phyloP scores from a whole-genome alignment of 2,329 filamentous ascomycete species.

The Trematosphaeria pertusa region DNA sequence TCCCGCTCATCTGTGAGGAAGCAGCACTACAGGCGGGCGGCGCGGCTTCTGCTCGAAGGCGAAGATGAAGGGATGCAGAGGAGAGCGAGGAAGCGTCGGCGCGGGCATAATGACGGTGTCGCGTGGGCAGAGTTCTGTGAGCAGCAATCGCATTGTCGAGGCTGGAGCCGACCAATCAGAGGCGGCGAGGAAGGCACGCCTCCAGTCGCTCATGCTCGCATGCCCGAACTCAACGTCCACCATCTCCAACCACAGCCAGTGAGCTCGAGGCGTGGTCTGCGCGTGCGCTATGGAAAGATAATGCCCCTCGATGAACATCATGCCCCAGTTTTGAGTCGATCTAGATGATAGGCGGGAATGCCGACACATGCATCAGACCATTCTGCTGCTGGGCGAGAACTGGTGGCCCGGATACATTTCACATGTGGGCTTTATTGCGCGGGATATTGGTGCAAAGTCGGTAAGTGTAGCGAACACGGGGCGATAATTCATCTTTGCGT shows the following conservation, averaged over 20 bases:
- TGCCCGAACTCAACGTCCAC: conserved; percentile 1
- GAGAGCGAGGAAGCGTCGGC: background rate
- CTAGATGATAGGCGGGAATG: conserved; percentile 1
- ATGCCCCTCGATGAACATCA: conserved; percentile 10
- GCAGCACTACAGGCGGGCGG: conserved; percentile 2
- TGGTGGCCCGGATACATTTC: no score
- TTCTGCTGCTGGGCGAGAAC: background rate
- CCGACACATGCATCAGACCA: background rate
- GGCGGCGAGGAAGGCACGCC: background rate
- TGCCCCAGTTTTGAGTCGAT: background rate
- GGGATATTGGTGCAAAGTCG: background rate
- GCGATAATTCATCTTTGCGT: background rate
- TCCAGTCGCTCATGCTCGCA: no score
- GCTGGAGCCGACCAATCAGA: background rate
- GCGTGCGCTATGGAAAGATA: conserved; percentile 8
- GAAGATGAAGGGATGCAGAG: conserved; percentile 6
- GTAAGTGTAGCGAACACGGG: background rate
- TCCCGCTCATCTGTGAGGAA: conserved; percentile 22
- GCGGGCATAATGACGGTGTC: conserved; percentile 11
- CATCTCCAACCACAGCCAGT: conserved; percentile 5
- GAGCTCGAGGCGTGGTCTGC: conserved; percentile 5
- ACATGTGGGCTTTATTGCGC: conserved; percentile 1
- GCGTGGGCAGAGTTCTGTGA: conserved; percentile 8
- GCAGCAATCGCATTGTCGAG: background rate
- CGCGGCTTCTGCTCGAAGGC: conserved; percentile 10